phyloP scores from a whole-genome alignment of 1,284 basidiomycete genomes.

The Sporisorium iseilematis-ciliati region DNA sequence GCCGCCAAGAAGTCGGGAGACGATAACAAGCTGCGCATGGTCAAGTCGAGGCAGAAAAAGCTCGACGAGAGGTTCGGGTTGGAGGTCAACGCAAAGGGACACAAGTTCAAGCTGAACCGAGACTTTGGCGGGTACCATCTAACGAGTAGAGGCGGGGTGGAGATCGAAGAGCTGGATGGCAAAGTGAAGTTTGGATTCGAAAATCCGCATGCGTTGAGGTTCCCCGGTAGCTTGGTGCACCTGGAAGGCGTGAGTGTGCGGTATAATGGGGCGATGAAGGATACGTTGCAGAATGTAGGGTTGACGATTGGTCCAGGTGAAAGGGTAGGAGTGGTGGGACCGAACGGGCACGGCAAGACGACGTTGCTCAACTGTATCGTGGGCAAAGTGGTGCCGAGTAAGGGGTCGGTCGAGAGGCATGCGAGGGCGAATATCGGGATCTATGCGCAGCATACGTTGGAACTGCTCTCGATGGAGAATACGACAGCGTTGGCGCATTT shows the following conservation, averaged over 20 bases:
- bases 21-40: slow-evolving; percentile 76
- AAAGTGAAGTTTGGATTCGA: slow-evolving; percentile 73
- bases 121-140: slow-evolving; percentile 73
- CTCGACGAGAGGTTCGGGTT: slow-evolving; percentile 75
- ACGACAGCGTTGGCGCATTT: slow-evolving; percentile 72
- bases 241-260: slow-evolving; percentile 73
- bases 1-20: slow-evolving; percentile 76
- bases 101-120: slow-evolving; percentile 78
- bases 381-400: slow-evolving; percentile 73
- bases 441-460: slow-evolving; percentile 71
- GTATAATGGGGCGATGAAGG: slow-evolving; percentile 69
- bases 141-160: slow-evolving; percentile 73
- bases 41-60: slow-evolving; percentile 77
- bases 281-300: slow-evolving; percentile 74
- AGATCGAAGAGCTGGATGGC: slow-evolving; percentile 73
- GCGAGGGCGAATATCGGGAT: slow-evolving; percentile 75
- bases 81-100: slow-evolving; percentile 73
- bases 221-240: slow-evolving; percentile 74
- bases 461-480: slow-evolving; percentile 42
- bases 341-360: slow-evolving; percentile 65
- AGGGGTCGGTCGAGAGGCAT: slow-evolving; percentile 76
- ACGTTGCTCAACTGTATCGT: slow-evolving; percentile 73
- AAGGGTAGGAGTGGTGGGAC: slow-evolving; percentile 76
- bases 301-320: slow-evolving; percentile 76
- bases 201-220: slow-evolving; percentile 73